Evolutionary conservation across 179 eudicot genomes (phyloP), one percentile per base, ranked within the genome.

Genomic region (Dionaea muscipula): DNA sequence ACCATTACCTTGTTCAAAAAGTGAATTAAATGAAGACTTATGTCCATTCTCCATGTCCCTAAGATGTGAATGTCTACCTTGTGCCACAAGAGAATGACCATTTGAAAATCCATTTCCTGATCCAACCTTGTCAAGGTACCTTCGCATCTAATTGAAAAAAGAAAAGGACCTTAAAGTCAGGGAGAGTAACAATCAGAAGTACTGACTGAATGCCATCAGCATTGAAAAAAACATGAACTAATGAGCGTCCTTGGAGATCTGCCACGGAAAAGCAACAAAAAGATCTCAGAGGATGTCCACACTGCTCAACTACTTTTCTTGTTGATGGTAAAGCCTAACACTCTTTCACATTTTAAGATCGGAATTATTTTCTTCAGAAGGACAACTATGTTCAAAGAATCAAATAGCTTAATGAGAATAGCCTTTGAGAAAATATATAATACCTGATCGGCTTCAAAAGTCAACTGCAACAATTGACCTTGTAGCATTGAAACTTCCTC

Each of bases 371-470:
- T n/a, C n/a, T n/a, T n/a, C n/a, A n/a, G n/a, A n/a, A n/a, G n/a
- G n/a, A n/a, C n/a, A n/a, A n/a, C n/a, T n/a, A n/a, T n/a, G n/a
- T n/a, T n/a, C n/a, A n/a, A n/a, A n/a, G n/a, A n/a, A n/a, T n/a
- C n/a, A n/a, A n/a, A n/a, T n/a, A n/a, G n/a, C n/a, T n/a, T n/a
- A 1, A 11, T 31, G 35, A 31, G 35, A 31, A 31, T 31, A 31
- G 35, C 10, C 10, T 31, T 31, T 31, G 35, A 31, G 35, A 31
- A n/a, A 43, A 6, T 18, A 5, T 10, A 17, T 25, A 49, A 46
- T 69, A 88, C 99, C 82, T 85, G 93, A 64, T 80, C 81, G 53
- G 81, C 80, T 75, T 78, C 95, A 69, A 75, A 69, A 57, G 81
- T 75, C 55, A 85, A 60, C 64, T 88, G 94, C 43, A 82, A 67